Evolutionary conservation across 1,139 yeast species (phyloP), one percentile per base, ranked within the genome.

Genomic region (Hemisphaericaspora xylanilytica): DNA sequence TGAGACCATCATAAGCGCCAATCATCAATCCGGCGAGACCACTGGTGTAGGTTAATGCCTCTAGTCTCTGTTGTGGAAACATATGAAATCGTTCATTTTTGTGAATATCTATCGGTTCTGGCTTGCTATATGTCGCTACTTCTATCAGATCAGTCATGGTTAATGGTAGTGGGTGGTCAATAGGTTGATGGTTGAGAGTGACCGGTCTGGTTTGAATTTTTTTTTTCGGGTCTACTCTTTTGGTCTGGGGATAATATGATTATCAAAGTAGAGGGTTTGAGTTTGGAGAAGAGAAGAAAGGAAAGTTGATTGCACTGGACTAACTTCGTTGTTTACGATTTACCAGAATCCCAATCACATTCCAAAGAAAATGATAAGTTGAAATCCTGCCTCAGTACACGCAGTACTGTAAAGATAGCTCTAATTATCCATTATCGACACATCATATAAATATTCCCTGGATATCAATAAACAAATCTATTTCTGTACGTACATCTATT

Each of bases 1-100:
- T 72, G 48, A 78, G 78, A 2, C 94, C 90, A 21, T 70, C 67
- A 40, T 75, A 73, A 52, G 83, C 74, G 2, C 95, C 95, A 9
- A 77, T 67, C 32, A 77, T 50, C 1, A 76, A 72, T 0, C 92
- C 94, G n/a, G 76, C 62, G 1, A 73, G 45, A 0, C 80, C 79
- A 2, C 78, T 70, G 3, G 69, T 53, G 1, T 51, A 43, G 8
- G 65, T 56, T 31, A 68, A 55, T 3, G 65, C 60, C 38, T 58
- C 50, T 15, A 71, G 45, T 30, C 77, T 51, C 21, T 70, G 71
- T 8, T 37, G 32, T 0, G 77, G 75, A 36, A 41, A 55, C 44
- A 70, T 52, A 46, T 71, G 76, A 46, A 71, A 67, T 44, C 77
- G 50, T 43, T 71, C 73, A 46, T 61, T 59, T 13, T 47, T 41